A percentile compares a stretch with the other conserved stretches of the same genome.
Evolutionary conservation across 116 monocot genomes (phyloP).

Genomic region (Posidonia oceanica): DNA sequence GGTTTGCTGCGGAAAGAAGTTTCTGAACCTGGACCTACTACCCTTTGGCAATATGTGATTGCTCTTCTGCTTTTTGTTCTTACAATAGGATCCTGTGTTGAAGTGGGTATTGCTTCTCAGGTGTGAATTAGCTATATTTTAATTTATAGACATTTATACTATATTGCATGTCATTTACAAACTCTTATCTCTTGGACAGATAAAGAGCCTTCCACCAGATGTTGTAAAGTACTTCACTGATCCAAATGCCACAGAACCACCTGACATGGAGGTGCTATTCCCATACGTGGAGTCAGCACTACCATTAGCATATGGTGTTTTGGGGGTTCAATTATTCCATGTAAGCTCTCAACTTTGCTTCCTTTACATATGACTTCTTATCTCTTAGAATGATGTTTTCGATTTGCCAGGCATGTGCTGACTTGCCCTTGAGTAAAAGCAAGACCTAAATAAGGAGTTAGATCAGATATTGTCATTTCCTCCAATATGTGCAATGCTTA

Average conservation of each 20-base stretch:
- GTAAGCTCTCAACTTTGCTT: conserved; percentile 19
- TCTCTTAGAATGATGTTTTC: neutral
- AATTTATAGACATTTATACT: neutral
- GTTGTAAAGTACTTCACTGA: conserved; percentile 91
- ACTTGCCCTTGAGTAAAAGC: neutral
- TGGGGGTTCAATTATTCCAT: conserved; percentile 92
- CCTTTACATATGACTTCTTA: no score
- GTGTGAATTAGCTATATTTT: conserved; percentile 13
- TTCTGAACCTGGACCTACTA: conserved; percentile 89
- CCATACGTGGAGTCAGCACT: conserved; percentile 88
- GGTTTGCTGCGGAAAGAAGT: conserved; percentile 91
- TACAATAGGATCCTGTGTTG: conserved; percentile 88
- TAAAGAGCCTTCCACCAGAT: conserved; percentile 80
- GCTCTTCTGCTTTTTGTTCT: conserved; percentile 81
- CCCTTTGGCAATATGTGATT: conserved; percentile 98
- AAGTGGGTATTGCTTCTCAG: conserved; percentile 98
- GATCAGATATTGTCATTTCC: no score
- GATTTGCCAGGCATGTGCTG: neutral
- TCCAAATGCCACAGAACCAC: conserved; percentile 84
- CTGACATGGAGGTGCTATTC: conserved; percentile 79
- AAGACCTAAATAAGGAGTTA: no score
- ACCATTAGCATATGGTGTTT: conserved; percentile 87
- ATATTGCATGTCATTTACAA: neutral
- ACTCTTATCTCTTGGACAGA: conserved; percentile 25
- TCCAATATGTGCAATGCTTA: no score